Evolutionary conservation across 176 grass and related monocot species (phyloP).

Genomic region (Carex littledalei): DNA sequence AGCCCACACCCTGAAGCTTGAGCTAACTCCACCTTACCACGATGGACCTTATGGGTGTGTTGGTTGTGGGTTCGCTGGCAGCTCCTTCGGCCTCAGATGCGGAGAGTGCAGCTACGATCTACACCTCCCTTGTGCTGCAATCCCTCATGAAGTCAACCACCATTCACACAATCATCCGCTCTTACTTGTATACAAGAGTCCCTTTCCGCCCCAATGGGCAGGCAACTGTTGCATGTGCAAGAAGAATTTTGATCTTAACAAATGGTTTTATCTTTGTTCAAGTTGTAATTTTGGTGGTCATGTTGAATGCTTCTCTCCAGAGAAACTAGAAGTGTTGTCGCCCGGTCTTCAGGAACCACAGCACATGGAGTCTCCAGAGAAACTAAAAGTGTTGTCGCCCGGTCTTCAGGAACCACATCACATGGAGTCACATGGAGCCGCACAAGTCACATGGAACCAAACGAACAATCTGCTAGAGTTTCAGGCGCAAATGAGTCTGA

Average conservation of each 20-base stretch:
- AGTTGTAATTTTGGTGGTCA: not conserved
- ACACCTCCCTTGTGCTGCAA: not conserved
- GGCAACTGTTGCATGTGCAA: not conserved
- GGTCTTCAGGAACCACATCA: not conserved
- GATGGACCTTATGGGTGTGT: not conserved
- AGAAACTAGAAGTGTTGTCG: too few species aligned
- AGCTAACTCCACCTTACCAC: not conserved
- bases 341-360: too few species aligned
- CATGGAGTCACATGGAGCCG: too few species aligned
- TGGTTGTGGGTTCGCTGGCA: not conserved
- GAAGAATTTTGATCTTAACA: not conserved
- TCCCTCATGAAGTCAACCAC: not conserved
- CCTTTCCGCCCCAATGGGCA: not conserved
- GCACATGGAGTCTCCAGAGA: not conserved
- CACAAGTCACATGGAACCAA: too few species aligned
- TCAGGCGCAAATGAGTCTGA: too few species aligned
- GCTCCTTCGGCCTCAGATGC: not conserved
- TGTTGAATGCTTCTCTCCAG: too few species aligned
- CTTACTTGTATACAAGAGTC: not conserved
- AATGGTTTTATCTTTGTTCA: not conserved
- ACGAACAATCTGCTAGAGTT: too few species aligned
- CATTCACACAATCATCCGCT: not conserved
- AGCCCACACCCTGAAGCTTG: not conserved
- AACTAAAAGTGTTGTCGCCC: not conserved
- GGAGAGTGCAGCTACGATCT: constrained; percentile 9